Evolutionary conservation across 345 rosid species (phyloP), one percentile per base, ranked within the genome.

Genomic region (Eucalyptus brandiana): DNA sequence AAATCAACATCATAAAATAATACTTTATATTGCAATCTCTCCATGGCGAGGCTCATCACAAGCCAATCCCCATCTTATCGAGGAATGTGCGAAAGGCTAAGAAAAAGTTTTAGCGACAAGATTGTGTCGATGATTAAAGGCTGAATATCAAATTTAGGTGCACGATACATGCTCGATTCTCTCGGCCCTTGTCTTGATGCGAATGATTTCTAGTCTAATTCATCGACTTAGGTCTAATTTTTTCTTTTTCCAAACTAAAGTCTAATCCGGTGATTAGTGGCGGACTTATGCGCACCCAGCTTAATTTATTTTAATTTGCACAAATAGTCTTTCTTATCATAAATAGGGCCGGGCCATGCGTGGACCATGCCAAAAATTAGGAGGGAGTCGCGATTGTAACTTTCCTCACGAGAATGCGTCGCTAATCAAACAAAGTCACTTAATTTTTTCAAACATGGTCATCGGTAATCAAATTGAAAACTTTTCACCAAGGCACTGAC

Each of bases 141-240:
- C 12, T 0, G 28, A 37, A 21, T 76, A 21, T 76, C 16, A 4
- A 76, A 37, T 12, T 76, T 2, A 23, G 47, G 28, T 40, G 30
- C 30, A 21, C 3, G 16, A 37, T 76, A 18, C 13, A 18, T 72
- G 26, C 1, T 69, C 24, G 23, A 69, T 17, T 69, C 9, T 69
- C 28, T 72, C 4, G 5, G 0, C 4, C 47, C 28, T 12, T 5
- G 3, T 3, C 3, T 21, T 5, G 28, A 21, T 21, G 30, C 1
- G 2, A 23, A 21, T 3, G 47, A 76, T 40, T 76, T 37, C 26
- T 72, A 9, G 81, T 72, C 26, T 4, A 11, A 21, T n/a, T 72
- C 15, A 21, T 72, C 8, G 8, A 37, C 44, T 34, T 6, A 23
- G 24, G 81, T 4, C 9, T 34, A 6, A 13, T 32, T 69, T 17